Base-by-base conservation (phyloP, 352 stramenopile genomes). In the Phytophthora pseudosyringae region DNA sequence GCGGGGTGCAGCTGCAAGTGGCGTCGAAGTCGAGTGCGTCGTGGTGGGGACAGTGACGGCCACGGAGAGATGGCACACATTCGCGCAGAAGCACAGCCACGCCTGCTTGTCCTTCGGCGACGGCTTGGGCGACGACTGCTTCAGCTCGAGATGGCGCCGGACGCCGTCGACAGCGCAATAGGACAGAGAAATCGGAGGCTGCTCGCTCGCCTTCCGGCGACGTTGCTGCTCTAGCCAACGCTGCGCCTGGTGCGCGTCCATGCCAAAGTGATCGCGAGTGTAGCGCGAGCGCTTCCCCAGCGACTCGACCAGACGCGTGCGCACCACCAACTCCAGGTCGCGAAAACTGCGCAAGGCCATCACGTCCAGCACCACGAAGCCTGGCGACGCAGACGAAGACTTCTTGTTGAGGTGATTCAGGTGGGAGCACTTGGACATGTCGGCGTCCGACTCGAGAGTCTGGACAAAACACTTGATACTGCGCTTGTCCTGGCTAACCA, bases 51-150 rank as follows among this genome's bases (percentile, higher is more conserved):
- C 28, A 18, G 53, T 35, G 25, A 81, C 65, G 6, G 72, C 65
- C 21, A 75, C 73, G 10, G 74, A 84, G 25, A 91, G 62, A 62
- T 89, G 82, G 57, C 79, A 78, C 16, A 86, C 76, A 41, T 89
- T 89, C 3, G 78, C 78, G 55, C 80, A 91, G 49, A 91, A 89
- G 70, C 78, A 86, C 15, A 91, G 73, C 82, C 82, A 91, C 25
- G 78, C 64, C 55, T 78, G 41, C 55, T 38, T 60, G 3, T 78
- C 51, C 45, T 71, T 56, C 5, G 55, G n/a, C 4, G 55, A 46
- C 15, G 57, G 41, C 43, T 65, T 59, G 18, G 60, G 9, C 31
- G 47, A 44, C 15, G 43, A 28, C 12, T 59, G 13, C n/a, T 59
- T 31, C 16, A 75, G 41, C 10, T 74, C 25, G 7, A 81, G 32